Evolutionary conservation across 768 basidiomycete genomes (phyloP).

Genomic region (Daedaleopsis nitida): DNA sequence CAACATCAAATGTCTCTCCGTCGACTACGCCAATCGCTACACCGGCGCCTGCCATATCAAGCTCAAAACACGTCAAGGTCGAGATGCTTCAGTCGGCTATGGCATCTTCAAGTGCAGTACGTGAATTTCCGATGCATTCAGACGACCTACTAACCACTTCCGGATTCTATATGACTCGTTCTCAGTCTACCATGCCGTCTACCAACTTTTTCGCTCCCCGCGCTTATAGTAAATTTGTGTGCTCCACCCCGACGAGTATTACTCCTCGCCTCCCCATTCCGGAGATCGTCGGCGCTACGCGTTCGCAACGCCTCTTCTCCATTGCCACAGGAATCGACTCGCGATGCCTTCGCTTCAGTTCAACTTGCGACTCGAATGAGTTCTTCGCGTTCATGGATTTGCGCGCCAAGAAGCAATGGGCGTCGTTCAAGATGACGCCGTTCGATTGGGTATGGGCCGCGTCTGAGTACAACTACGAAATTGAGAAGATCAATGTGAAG

Average conservation of each 20-base stretch:
- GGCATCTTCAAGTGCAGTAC: no score
- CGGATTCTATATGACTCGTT: no score
- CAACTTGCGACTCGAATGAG: background rate
- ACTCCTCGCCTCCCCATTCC: background rate
- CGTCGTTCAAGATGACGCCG: conserved; percentile 20
- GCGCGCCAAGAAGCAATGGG: conserved; percentile 16
- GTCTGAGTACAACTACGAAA: conserved; percentile 7
- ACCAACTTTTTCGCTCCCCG: no score
- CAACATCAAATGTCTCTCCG: no score
- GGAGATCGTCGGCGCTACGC: background rate
- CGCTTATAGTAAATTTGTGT: no score
- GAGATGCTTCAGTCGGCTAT: no score
- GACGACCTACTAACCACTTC: no score
- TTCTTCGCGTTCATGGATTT: conserved; percentile 22
- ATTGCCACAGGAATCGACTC: conserved; percentile 9
- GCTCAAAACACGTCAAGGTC: no score
- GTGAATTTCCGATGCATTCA: no score
- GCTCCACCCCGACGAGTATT: background rate
- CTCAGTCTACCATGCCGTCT: no score
- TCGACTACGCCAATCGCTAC: no score
- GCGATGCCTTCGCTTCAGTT: background rate
- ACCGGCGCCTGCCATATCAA: no score
- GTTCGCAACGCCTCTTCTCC: conserved; percentile 6
- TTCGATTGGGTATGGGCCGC: conserved; percentile 10
- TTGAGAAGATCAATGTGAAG: background rate